These are phyloP conservation scores for Penicillium corylophilum DNA, from an alignment of 2,329 filamentous ascomycete genomes.

Conservation along the genomic window DNA sequence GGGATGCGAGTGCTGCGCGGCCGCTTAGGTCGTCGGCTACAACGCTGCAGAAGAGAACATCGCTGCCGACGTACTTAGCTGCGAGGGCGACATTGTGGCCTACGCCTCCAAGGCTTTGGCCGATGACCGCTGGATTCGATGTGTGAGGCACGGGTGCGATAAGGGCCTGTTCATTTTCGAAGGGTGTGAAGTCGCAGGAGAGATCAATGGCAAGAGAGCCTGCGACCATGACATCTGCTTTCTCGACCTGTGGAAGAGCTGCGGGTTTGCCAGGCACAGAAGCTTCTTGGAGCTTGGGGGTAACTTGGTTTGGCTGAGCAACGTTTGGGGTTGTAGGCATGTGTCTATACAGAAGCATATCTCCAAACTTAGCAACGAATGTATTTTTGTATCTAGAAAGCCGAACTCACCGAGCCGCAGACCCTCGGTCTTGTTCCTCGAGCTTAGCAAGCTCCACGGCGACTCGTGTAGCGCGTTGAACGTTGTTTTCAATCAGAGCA, in stretches of 20 bases:
- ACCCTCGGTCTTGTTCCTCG: constrained; percentile 38
- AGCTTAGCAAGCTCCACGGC: constrained; percentile 62
- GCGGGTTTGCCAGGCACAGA: constrained; percentile 5
- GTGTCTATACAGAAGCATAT: constrained; percentile 33
- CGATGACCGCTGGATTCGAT: constrained; percentile 81
- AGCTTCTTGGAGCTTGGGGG: constrained; percentile 19
- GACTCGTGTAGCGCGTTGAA: constrained; percentile 63
- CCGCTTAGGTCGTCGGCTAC: constrained; percentile 80
- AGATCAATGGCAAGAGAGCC: constrained; percentile 89
- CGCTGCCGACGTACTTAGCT: constrained; percentile 66
- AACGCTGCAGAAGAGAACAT: constrained; percentile 73
- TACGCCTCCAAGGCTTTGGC: constrained; percentile 83
- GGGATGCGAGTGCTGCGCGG: constrained; percentile 65
- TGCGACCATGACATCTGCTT: constrained; percentile 74
- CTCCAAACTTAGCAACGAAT: constrained; percentile 36
- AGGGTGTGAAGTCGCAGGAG: constrained; percentile 71
- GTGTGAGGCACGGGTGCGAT: constrained; percentile 59
- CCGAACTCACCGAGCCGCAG: constrained; percentile 40
- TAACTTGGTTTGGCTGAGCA: constrained; percentile 23
- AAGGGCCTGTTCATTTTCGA: constrained; percentile 35
- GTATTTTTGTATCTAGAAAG: constrained; percentile 22
- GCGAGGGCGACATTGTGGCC: constrained; percentile 89
- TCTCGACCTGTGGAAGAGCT: constrained; percentile 12
- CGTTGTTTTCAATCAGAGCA: constrained; percentile 66
- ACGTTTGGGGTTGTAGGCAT: constrained; percentile 34